Evolutionary conservation across 495 filamentous ascomycete genomes (phyloP).

Genomic region (Elasticomyces elasticus): DNA sequence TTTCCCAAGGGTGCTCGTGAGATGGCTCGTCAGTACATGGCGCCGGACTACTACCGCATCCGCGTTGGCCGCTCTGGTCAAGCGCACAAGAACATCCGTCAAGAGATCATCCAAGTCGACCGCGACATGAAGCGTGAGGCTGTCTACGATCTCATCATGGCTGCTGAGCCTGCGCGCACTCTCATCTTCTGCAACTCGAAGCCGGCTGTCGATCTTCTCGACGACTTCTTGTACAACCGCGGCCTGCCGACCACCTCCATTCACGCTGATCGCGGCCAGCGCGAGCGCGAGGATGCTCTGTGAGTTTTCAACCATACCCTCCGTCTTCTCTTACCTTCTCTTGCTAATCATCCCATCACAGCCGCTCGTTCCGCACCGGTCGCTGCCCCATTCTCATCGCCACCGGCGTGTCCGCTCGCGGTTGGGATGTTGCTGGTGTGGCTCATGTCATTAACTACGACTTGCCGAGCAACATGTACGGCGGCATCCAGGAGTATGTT

Average conservation of each 20-base stretch:
- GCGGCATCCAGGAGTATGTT: conserved; percentile 88
- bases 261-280: conserved; percentile 77
- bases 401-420: conserved; percentile 76
- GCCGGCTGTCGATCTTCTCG: conserved; percentile 62
- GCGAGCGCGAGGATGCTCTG: conserved; percentile 88
- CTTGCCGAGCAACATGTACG: conserved; percentile 55
- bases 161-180: conserved; percentile 61
- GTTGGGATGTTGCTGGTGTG: conserved; percentile 70
- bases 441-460: conserved; percentile 92
- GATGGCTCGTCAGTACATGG: conserved; percentile 64
- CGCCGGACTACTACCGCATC: conserved; percentile 61
- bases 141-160: conserved; percentile 61
- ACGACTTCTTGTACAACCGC: conserved; percentile 75
- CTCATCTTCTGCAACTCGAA: conserved; percentile 86
- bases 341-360: conserved; percentile 29
- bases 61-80: conserved; percentile 77
- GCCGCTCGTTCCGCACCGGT: conserved; percentile 70
- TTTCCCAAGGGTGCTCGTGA: conserved; percentile 69
- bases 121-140: conserved; percentile 53
- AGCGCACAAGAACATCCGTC: conserved; percentile 62
- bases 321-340: no score
- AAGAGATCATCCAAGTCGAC: conserved; percentile 58
- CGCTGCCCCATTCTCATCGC: conserved; percentile 69
- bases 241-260: conserved; percentile 76
- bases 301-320: no score